Base-by-base conservation (phyloP, 2,329 filamentous ascomycete species). In the Zopfia rhizophila region DNA sequence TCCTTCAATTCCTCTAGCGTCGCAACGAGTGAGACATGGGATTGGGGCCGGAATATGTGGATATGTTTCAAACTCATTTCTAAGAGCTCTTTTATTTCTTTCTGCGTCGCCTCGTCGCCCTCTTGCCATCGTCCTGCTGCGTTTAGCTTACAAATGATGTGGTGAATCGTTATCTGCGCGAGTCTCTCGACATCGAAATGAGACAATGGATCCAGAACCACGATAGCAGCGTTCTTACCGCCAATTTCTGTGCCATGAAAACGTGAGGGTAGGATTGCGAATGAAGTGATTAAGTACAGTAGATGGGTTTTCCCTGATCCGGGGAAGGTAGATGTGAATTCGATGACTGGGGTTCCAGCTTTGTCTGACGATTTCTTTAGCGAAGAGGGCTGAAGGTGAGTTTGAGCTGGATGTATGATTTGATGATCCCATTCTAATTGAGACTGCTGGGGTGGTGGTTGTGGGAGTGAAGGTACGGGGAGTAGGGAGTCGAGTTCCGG, bases 241-340 rank as follows among this genome's bases (percentile, higher is more conserved):
- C 68, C 65, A 1, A 78, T 51, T 2, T 48, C 30, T 5, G 19
- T 17, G 17, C 16, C 16, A 5, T 5, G n/a, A 19, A 43, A 35
- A 4, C 55, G 47, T 14, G 49, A 3, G 1, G 83, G 82, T 0
- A 87, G 72, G 7, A 84, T 70, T 23, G 79, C 75, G 7, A 75
- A 58, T 2, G 78, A 75, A 19, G 75, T 75, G 28, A 86, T 66
- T 48, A 81, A 76, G 66, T 86, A 84, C 24, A 87, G 69, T 0
- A 87, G 61, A 24, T 82, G 78, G 1, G 83, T 82, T 66, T 85
- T 86, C 7, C 84, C 84, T 8, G 76, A 71, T 18, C 75, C 77
- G 3, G 82, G 70, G 10, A 45, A 22, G 51, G 19, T 35, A 71
- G 81, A 82, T 14, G 78, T 74, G 32, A 87, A 71, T 60, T 86